Percentiles rank a stretch among this genome's conserved stretches.
Conservation (phyloP, 2,329 filamentous ascomycete species). For the Teratosphaeria destructans region DNA sequence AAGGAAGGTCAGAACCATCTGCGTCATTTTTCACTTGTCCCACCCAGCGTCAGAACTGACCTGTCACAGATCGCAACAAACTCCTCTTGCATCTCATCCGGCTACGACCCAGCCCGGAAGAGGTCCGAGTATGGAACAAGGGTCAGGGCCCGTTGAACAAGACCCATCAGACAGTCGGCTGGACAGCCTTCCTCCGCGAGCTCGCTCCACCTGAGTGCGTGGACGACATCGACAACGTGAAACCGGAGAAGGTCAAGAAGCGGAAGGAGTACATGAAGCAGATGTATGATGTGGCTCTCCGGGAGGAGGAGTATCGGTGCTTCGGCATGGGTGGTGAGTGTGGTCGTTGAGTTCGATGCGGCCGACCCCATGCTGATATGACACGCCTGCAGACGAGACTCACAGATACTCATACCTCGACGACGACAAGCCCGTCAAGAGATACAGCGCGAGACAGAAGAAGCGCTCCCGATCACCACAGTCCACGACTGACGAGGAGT, state of each 20-base stretch:
- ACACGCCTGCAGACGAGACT: background rate
- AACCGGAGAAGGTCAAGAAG: conserved; percentile 9
- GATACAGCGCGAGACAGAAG: background rate
- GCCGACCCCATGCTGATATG: background rate
- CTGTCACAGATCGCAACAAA: conserved; percentile 16
- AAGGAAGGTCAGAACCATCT: conserved; percentile 46
- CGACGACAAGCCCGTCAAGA: background rate
- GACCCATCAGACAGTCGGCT: conserved; percentile 16
- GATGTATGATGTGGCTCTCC: conserved; percentile 12
- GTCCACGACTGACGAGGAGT: background rate
- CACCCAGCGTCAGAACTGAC: conserved; percentile 4
- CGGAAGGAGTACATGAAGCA: conserved; percentile 5
- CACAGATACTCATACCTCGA: background rate
- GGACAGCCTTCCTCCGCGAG: conserved; percentile 22
- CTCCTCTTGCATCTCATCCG: conserved; percentile 22
- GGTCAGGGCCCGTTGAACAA: conserved; percentile 11
- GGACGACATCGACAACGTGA: conserved; percentile 17
- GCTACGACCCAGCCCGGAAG: conserved; percentile 17
- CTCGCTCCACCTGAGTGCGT: conserved; percentile 10
- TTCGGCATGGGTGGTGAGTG: background rate
- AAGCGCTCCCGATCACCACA: background rate
- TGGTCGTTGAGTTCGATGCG: no score
- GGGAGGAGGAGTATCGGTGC: conserved; percentile 8
- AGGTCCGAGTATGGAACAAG: conserved; percentile 20
- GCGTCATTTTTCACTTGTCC: background rate